phyloP scores from a whole-genome alignment of 257 asterid species.

The Ligustrum vulgare region DNA sequence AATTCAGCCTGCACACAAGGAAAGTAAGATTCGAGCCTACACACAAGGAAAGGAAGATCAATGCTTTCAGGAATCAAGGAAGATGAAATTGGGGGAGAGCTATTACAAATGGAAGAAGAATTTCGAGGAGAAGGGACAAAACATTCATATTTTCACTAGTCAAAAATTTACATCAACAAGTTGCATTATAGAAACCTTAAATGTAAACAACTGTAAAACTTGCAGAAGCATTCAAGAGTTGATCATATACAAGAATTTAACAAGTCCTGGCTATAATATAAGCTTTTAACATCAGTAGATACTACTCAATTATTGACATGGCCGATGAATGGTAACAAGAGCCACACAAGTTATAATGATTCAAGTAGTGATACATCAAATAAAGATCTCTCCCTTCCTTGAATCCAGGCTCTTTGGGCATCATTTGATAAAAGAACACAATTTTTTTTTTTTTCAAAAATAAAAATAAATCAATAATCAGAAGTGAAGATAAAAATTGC shows the following conservation, averaged over 20 bases:
- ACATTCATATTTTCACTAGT: no score
- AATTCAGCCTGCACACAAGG: no score
- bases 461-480: background rate
- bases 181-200: background rate
- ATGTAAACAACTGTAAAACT: background rate
- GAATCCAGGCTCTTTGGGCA: constrained; percentile 78
- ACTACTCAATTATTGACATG: constrained; percentile 80
- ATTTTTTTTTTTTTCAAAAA: background rate
- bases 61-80: no score
- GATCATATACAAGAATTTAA: constrained; percentile 6
- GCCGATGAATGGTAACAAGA: constrained; percentile 83
- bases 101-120: no score
- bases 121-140: no score
- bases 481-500: background rate
- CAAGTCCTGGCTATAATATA: constrained; percentile 25
- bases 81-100: no score
- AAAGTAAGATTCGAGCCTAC: no score
- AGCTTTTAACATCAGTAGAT: constrained; percentile 55
- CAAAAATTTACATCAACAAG: no score
- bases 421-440: constrained; percentile 49
- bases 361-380: constrained; percentile 82
- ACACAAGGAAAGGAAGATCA: no score
- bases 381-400: constrained; percentile 76
- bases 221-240: background rate
- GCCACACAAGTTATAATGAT: constrained; percentile 92